Base-by-base conservation (phyloP, 2,329 filamentous ascomycete species). In the Colletotrichum navitas region DNA sequence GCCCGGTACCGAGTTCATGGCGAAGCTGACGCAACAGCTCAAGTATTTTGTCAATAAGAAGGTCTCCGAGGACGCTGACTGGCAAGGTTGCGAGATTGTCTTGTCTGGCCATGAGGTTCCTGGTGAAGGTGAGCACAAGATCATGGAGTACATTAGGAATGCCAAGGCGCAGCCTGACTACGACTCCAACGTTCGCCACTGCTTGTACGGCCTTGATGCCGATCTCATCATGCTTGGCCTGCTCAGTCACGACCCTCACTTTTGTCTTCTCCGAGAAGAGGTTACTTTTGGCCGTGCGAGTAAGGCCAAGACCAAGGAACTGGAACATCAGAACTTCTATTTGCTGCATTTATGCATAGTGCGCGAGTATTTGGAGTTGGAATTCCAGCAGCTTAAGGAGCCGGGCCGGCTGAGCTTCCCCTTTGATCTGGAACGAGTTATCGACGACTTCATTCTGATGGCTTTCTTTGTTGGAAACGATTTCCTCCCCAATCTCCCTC, bases 1-100 rank as follows among this genome's bases (percentile, higher is more conserved):
- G 7, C 96, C 96, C 39, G 96, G 93, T 85, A 99, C 96, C 43
- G 94, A 93, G 76, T 99, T 99, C 82, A 99, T 99, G 96, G 94
- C 95, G 58, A 97, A 95, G 82, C 87, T 99, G 77, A 97, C 96
- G 6, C 88, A 91, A 76, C 97, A 99, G 83, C 86, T 99, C 74
- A 97, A 97, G 83, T 99, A 99, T 81, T 99, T 99, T 83, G 92
- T 99, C 85, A 97, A 94, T 86, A 99, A 99, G 84, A 99, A 99
- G 83, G 92, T 99, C 14, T 96, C 94, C 2, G 95, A 99, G 81
- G 96, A 99, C 81, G 90, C 92, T 59, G 96, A 99, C 78, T 99
- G 96, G 96, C 96, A 99, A 83, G 93, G 93, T 72, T 96, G 97
- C 75, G 95, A 98, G 79, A 92, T 99, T 76, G 94, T 99, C 64